Conservation (phyloP, 1,284 basidiomycete genomes). For the Cerioporus squamosus region DNA sequence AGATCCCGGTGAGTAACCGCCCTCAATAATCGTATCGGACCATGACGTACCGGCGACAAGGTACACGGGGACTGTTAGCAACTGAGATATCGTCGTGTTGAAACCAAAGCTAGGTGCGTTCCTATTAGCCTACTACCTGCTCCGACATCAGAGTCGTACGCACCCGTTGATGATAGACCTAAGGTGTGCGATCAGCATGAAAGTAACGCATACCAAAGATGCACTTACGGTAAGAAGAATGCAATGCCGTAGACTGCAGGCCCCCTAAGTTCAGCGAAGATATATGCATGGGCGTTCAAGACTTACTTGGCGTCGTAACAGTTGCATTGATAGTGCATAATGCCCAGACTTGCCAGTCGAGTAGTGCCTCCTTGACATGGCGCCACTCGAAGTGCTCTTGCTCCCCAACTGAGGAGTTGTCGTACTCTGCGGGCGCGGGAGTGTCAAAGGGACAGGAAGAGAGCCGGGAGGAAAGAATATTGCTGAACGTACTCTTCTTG, state of each 20-base stretch:
- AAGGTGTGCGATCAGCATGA: not conserved
- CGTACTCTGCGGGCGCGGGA: conserved; percentile 47
- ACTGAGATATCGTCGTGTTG: conserved; percentile 57
- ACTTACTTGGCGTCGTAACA: conserved; percentile 56
- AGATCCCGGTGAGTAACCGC: not conserved
- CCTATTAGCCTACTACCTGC: not conserved
- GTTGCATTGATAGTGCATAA: conserved; percentile 65
- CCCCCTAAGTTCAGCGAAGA: not conserved
- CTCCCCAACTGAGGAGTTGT: conserved; percentile 68
- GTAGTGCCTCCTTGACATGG: conserved; percentile 57
- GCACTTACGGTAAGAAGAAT: conserved; percentile 25
- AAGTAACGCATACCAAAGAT: no score
- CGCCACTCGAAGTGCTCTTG: conserved; percentile 60
- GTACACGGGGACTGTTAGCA: conserved; percentile 75
- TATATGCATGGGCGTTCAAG: not conserved
- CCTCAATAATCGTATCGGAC: not conserved
- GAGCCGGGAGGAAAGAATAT: not conserved
- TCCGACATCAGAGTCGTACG: not conserved
- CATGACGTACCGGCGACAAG: conserved; percentile 56
- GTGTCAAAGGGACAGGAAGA: not conserved
- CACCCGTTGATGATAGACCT: conserved; percentile 65
- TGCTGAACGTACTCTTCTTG: conserved; percentile 52
- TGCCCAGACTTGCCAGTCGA: conserved; percentile 71
- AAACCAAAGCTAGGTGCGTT: conserved; percentile 55
- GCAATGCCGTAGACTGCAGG: conserved; percentile 26